Evolutionary conservation across 257 asterid genomes (phyloP), one percentile per base, ranked within the genome.

Genomic region (Nicotiana noctiflora): DNA sequence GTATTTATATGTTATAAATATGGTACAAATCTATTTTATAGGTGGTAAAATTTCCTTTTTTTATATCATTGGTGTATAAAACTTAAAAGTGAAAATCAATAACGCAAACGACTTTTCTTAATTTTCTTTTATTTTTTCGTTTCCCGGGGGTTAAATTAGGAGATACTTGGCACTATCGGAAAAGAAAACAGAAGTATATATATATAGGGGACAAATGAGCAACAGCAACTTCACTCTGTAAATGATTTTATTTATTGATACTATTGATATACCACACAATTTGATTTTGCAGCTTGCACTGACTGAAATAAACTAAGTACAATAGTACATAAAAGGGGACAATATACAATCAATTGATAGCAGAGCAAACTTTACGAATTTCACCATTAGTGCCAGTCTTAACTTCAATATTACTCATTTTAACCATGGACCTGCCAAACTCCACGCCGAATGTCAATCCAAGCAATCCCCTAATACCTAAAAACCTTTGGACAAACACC

Each of bases 331-430:
- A 63, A 62, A 27, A 27, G 18, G 6, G 46, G 3, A 31, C 14
- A 0, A 64, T 63, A 63, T 13, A 40, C 0, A 77, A 25, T 84
- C 52, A 91, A 77, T 93, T 94, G 80, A 93, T 17, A 8, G 98
- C 93, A 10, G 98, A 92, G 83, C 99, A 95, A 76, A 95, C 90
- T 82, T 85, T 89, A 49, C 98, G 97, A 79, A 95, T 92, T 78
- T 95, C 97, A 2, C 99, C 96, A n/a, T 76, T 65, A 10, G 49
- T 72, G 65, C 94, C 97, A 0, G 93, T 89, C 83, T 91, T 92
- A 29, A 95, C 91, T 21, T 88, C 93, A 2, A 92, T 78, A 37
- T 92, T 93, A 18, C 98, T 90, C 99, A 95, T 95, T 81, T 89
- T 93, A 64, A 93, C 96, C 99, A 95, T 93, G 5, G 99, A 89